Evolutionary conservation across 140 eudicot species (phyloP).

Genomic region (Cichorium intybus): DNA sequence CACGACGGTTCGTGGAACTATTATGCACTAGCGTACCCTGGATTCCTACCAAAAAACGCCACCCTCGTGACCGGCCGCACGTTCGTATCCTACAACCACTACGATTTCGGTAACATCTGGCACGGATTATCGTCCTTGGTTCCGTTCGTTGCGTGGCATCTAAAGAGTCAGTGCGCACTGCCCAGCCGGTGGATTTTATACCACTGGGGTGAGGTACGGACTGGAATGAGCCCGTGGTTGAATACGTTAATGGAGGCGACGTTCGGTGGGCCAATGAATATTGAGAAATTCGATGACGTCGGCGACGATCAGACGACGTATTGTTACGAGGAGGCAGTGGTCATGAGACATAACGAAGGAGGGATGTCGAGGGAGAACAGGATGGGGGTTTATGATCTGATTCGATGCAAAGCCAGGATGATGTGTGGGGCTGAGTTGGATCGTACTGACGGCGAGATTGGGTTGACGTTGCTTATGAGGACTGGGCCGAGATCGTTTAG

Average conservation of each 20-base stretch:
- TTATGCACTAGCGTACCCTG: slow-evolving; percentile 72
- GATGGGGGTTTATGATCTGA: slow-evolving; percentile 61
- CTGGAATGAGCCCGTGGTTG: slow-evolving; percentile 61
- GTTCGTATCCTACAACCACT: slow-evolving; percentile 66
- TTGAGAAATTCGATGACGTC: slow-evolving; percentile 38
- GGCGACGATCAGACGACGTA: slow-evolving; percentile 17
- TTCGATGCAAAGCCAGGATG: slow-evolving; percentile 73
- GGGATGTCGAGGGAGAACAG: slow-evolving; percentile 83
- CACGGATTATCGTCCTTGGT: slow-evolving; percentile 69
- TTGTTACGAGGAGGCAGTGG: slow-evolving; percentile 86
- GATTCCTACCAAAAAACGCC: slow-evolving; percentile 51
- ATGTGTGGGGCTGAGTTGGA: slow-evolving; percentile 41
- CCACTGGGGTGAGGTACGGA: slow-evolving; percentile 70
- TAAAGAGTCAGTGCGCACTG: slow-evolving; percentile 36
- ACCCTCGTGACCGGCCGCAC: slow-evolving; percentile 60
- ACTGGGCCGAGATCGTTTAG: slow-evolving; percentile 68
- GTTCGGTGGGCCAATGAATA: slow-evolving; percentile 42
- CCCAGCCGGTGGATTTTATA: slow-evolving; percentile 58
- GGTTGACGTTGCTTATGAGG: slow-evolving; percentile 67
- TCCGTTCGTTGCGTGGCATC: slow-evolving; percentile 76
- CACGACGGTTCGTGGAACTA: slow-evolving; percentile 91
- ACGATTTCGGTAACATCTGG: slow-evolving; percentile 68
- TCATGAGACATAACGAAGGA: slow-evolving; percentile 92
- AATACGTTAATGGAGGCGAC: slow-evolving; percentile 57
- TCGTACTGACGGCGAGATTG: slow-evolving; percentile 24